Evolutionary conservation across 495 filamentous ascomycete genomes (phyloP).

Genomic region (Hypoxylon fuscum): DNA sequence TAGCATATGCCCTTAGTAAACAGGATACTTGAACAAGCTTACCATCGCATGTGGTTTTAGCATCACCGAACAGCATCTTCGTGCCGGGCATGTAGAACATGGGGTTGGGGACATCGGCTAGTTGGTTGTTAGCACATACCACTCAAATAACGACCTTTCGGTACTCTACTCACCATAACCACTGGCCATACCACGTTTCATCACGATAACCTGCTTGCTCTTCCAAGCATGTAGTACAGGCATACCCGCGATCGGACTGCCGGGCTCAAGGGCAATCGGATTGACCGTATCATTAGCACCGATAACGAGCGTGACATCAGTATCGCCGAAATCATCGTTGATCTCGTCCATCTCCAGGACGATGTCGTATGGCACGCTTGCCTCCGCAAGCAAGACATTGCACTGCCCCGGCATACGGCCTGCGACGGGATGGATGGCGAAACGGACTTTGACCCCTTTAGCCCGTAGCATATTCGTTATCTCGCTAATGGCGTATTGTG

Average conservation of each 20-base stretch:
- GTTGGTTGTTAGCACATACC: conserved; percentile 7
- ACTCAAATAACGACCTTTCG: neutral
- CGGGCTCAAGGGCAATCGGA: conserved; percentile 80
- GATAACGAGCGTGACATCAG: conserved; percentile 85
- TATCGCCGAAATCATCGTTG: conserved; percentile 84
- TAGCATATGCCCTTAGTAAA: neutral
- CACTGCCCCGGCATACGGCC: conserved; percentile 89
- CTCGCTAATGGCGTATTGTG: conserved; percentile 83
- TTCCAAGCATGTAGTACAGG: conserved; percentile 88
- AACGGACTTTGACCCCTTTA: conserved; percentile 79
- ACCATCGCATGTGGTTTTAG: conserved; percentile 81
- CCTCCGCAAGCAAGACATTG: conserved; percentile 84
- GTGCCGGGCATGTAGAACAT: conserved; percentile 89
- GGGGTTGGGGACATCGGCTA: conserved; percentile 83
- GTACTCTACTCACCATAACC: conserved; percentile 70
- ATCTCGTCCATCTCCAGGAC: conserved; percentile 92
- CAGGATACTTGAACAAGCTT: conserved; percentile 27
- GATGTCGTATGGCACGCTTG: conserved; percentile 84
- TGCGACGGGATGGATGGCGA: conserved; percentile 85
- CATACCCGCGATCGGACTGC: conserved; percentile 84
- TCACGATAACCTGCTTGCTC: conserved; percentile 86
- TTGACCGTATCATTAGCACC: conserved; percentile 89
- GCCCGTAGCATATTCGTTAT: conserved; percentile 74
- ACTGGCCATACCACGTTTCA: conserved; percentile 84
- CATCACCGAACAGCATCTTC: conserved; percentile 87